A percentile compares a stretch with the other conserved stretches of the same genome.
These are phyloP conservation scores for Claviceps purpurea DNA, from an alignment of 2,329 filamentous ascomycete species.

Conservation along the genomic window DNA sequence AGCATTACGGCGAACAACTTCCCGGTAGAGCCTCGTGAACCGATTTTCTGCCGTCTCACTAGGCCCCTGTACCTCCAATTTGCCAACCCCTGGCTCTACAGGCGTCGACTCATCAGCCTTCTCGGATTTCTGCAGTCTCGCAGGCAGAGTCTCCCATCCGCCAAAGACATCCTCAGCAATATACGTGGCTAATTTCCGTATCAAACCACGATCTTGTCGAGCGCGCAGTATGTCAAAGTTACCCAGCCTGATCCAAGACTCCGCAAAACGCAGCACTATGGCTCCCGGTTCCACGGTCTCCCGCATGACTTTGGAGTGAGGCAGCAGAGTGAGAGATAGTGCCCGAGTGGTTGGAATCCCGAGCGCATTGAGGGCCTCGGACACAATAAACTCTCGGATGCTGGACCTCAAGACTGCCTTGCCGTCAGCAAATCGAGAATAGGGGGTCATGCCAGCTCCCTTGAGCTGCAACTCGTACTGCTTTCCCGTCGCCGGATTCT, in stretches of 20 bases:
- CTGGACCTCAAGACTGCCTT: constrained; percentile 86
- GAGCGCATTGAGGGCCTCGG: constrained; percentile 75
- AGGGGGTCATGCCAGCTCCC: constrained; percentile 84
- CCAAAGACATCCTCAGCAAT: constrained; percentile 76
- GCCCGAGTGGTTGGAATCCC: constrained; percentile 79
- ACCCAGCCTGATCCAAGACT: constrained; percentile 85
- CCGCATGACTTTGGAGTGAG: constrained; percentile 57
- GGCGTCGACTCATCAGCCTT: constrained; percentile 28
- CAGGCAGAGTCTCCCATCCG: constrained; percentile 76
- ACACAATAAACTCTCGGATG: constrained; percentile 88
- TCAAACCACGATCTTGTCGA: constrained; percentile 62
- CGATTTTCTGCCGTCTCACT: constrained; percentile 64
- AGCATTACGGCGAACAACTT: constrained; percentile 76
- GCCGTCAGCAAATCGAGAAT: constrained; percentile 91
- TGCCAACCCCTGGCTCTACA: constrained; percentile 38
- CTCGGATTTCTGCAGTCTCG: constrained; percentile 37
- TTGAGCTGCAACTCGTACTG: constrained; percentile 91
- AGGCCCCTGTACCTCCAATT: constrained; percentile 51
- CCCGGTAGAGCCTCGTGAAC: constrained; percentile 75
- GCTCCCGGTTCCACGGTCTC: constrained; percentile 81
- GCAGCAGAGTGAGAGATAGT: constrained; percentile 65
- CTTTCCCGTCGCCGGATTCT: constrained; percentile 54
- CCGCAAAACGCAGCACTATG: constrained; percentile 82
- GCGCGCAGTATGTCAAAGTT: constrained; percentile 87
- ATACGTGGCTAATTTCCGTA: constrained; percentile 66